Conservation (phyloP, 1,139 yeast genomes). For the Suhomyces chickasaworum region DNA sequence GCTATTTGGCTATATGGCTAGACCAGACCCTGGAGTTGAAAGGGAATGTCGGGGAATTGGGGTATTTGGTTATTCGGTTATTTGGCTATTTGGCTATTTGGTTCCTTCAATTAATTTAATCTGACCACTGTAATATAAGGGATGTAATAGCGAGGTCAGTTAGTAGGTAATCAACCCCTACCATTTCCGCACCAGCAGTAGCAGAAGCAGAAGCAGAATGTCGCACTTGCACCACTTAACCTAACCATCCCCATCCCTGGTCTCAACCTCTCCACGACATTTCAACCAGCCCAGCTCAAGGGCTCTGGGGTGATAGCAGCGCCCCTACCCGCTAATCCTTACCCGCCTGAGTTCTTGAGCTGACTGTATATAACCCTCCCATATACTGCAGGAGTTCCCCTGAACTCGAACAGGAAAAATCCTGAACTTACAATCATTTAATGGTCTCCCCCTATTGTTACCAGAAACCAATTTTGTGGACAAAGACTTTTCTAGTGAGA, state of each 20-base stretch:
- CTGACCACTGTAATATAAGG: too few species aligned
- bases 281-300: not conserved
- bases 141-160: too few species aligned
- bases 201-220: too few species aligned
- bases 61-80: too few species aligned
- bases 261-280: not conserved
- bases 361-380: too few species aligned
- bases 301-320: not conserved
- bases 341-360: not conserved
- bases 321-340: constrained; percentile 1
- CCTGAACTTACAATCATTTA: constrained; percentile 2
- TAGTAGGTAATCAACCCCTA: too few species aligned
- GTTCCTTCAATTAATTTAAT: not conserved
- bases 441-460: constrained; percentile 8
- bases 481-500: not conserved
- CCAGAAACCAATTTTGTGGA: not conserved
- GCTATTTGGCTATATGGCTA: not conserved
- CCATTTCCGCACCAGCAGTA: too few species aligned
- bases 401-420: constrained; percentile 8
- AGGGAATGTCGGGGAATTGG: too few species aligned
- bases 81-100: too few species aligned
- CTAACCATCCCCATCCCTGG: not conserved
- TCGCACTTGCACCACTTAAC: not conserved
- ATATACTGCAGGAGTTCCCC: constrained; percentile 5
- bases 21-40: not conserved